Evolutionary conservation across 495 filamentous ascomycete species (phyloP), one percentile per base, ranked within the genome.

Genomic region (Penicillium flavigenum): DNA sequence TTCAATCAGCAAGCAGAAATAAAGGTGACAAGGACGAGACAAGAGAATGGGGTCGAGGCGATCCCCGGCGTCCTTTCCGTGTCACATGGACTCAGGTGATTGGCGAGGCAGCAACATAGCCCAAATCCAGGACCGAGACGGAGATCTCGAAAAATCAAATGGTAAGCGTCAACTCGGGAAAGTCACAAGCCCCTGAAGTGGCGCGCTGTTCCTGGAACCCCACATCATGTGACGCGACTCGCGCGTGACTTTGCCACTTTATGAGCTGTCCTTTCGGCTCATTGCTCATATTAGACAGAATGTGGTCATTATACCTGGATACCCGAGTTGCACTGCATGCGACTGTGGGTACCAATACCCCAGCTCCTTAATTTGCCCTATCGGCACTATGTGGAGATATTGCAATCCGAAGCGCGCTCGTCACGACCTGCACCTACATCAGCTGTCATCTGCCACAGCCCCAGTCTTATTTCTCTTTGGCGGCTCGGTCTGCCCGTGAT

Each of bases 161-260:
- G 31, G 44, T 6, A 45, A 47, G 14, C 51, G 56, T 27, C 46
- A 52, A 48, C 49, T 53, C 36, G 59, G 58, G 54, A 53, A 43
- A 51, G 32, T 62, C 63, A 62, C 56, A 52, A 50, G 59, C 52
- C 57, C 56, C 51, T 60, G 63, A 59, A 43, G 62, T 43, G 36
- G 51, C 49, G 49, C 49, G 50, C 53, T 38, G 61, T 57, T 57
- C 58, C 58, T 54, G 45, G 38, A 42, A 44, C 39, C 50, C 50
- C 38, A 48, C 45, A 56, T 68, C 65, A 68, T 63, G 65, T 68
- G 63, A 66, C 53, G 7, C 11, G 47, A 26, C 42, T 47, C 47
- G 42, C 65, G 59, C 63, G 63, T 65, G 63, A 67, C 55, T 60
- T 63, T 32, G 56, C 60, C 65, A 65, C 63, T 39, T 46, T 57